Conservation (phyloP, 2,329 filamentous ascomycete genomes). For the Xylogone sp. region DNA sequence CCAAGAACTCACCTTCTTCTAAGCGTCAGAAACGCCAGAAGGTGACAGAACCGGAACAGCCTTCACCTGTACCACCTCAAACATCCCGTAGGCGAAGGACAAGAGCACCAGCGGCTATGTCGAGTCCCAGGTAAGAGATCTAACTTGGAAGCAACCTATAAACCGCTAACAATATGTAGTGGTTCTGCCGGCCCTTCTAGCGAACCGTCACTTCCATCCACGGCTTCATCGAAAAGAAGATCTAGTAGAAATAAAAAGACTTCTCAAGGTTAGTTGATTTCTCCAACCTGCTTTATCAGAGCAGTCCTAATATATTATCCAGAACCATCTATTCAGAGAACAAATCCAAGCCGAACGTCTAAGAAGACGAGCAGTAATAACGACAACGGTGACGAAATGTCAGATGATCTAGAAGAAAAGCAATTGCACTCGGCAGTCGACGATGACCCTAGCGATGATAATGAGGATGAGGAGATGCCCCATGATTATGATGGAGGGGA, state of each 20-base stretch:
- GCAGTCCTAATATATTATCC: slow-evolving; percentile 7
- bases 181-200: slow-evolving; percentile 62
- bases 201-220: slow-evolving; percentile 47
- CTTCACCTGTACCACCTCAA: slow-evolving; percentile 35
- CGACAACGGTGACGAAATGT: slow-evolving; percentile 68
- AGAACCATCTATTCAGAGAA: slow-evolving; percentile 30
- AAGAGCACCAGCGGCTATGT: slow-evolving; percentile 65
- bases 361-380: slow-evolving; percentile 54
- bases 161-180: slow-evolving; percentile 37
- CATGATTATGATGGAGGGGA: slow-evolving; percentile 49
- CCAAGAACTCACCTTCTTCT: slow-evolving; percentile 39
- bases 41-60: slow-evolving; percentile 45
- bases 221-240: slow-evolving; percentile 67
- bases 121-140: slow-evolving; percentile 62
- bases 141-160: slow-evolving; percentile 5
- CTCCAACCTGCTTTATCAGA: slow-evolving; percentile 8
- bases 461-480: slow-evolving; percentile 60
- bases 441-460: slow-evolving; percentile 49
- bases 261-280: slow-evolving; percentile 47
- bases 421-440: slow-evolving; percentile 15
- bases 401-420: slow-evolving; percentile 37
- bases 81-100: slow-evolving; percentile 53
- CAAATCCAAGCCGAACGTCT: slow-evolving; percentile 28
- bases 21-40: slow-evolving; percentile 71
- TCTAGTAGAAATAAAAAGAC: slow-evolving; percentile 68